Evolutionary conservation across 306 rosid species (phyloP), one percentile per base, ranked within the genome.

Genomic region (Sophora flavescens): DNA sequence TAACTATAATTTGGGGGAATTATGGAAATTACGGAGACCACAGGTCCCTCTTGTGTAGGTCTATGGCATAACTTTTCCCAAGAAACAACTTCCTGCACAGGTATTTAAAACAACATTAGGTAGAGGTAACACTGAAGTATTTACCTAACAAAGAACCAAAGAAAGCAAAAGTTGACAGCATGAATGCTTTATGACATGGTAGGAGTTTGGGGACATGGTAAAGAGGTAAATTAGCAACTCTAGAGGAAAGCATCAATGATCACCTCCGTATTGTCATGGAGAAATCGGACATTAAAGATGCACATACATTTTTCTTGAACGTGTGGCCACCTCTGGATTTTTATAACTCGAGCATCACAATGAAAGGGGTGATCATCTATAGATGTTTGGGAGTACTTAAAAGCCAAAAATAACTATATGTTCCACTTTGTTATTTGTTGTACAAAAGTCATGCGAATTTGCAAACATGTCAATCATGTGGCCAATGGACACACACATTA

Each of bases 211-310:
- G 28, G 54, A 22, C 2, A 57, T 26, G 44, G 59, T 47, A 68
- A 11, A 18, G 32, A 4, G 51, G 51, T 45, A 45, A 44, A 45
- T 11, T 45, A 45, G n/a, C 5, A 45, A 0, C n/a, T 45, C 51
- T 17, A 12, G 11, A 6, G n/a, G 8, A 8, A 36, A 69, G 57
- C 50, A 54, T 60, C 39, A 48, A 66, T 75, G 5, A 36, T 74
- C 78, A 92, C 99, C 96, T 84, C 82, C 2, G 79, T 15, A 35
- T 77, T 28, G 61, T 92, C 96, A 71, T 89, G 86, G 51, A 65
- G 68, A 45, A 80, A 95, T 45, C 81, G 89, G 70, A 95, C 89
- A 11, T 76, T 58, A 77, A 92, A 92, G 70, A 61, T 66, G 84
- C 99, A 84, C 41, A 54, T 77, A 33, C 88, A 84, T 11, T 68